A percentile compares a stretch with the other conserved stretches of the same genome.
Evolutionary conservation across 306 rosid species (phyloP).

Genomic region (Sicyos baderoa): DNA sequence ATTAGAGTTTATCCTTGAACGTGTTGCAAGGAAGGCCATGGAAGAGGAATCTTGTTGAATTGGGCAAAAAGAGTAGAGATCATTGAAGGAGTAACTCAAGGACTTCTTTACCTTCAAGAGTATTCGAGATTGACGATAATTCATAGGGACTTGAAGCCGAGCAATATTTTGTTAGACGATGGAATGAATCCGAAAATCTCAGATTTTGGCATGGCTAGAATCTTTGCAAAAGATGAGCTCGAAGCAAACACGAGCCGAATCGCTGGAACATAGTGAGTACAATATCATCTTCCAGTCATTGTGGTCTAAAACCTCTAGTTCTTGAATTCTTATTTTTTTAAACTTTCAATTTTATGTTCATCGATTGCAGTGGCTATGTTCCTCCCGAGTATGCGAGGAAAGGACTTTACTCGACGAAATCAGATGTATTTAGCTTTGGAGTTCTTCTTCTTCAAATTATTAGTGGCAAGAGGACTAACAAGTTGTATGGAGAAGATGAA

Average conservation of each 20-base stretch:
- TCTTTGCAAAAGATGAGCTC: conserved; percentile 42
- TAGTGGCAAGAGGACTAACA: conserved; percentile 41
- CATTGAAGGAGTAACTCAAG: conserved; percentile 59
- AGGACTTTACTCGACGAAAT: conserved; percentile 54
- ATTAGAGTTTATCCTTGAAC: too few species aligned
- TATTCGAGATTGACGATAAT: conserved; percentile 61
- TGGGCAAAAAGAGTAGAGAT: conserved; percentile 46
- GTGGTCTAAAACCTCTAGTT: background rate
- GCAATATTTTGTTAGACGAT: conserved; percentile 45
- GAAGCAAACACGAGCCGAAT: conserved; percentile 56
- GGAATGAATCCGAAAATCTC: conserved; percentile 56
- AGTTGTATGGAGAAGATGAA: conserved; percentile 36
- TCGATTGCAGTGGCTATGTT: conserved; percentile 37
- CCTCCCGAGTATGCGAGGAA: conserved; percentile 24
- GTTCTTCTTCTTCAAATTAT: conserved; percentile 55
- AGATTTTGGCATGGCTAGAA: conserved; percentile 62
- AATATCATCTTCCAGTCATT: background rate
- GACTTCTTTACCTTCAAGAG: conserved; percentile 70
- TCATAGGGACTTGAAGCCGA: conserved; percentile 58
- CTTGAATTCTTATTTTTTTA: background rate
- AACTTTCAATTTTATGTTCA: background rate
- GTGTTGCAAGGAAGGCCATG: conserved; percentile 26
- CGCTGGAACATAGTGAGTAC: conserved; percentile 54
- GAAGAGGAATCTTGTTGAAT: conserved; percentile 27
- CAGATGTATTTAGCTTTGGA: conserved; percentile 36